Evolutionary conservation across 208 protist species (phyloP).

Genomic region (Crithidia bombi): DNA sequence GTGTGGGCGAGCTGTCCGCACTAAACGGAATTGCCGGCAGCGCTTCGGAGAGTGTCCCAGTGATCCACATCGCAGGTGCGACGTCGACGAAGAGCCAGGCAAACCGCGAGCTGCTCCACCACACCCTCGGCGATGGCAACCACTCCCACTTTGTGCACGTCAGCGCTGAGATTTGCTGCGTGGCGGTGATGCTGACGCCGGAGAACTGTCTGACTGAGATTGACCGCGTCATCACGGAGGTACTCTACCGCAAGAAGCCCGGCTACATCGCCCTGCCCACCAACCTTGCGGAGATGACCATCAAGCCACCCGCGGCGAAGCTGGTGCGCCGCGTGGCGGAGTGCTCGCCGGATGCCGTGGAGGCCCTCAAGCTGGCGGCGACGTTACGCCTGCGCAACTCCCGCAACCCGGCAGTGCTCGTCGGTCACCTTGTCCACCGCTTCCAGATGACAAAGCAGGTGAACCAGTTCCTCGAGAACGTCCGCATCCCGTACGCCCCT

Average conservation of each 20-base stretch:
- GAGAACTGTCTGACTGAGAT: conserved; percentile 57
- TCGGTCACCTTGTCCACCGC: conserved; percentile 51
- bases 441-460: conserved; percentile 30
- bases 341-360: conserved; percentile 32
- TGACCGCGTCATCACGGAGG: conserved; percentile 56
- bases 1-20: conserved; percentile 59
- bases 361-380: conserved; percentile 37
- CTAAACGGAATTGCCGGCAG: conserved; percentile 50
- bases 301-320: conserved; percentile 36
- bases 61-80: conserved; percentile 58
- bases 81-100: conserved; percentile 33
- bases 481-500: conserved; percentile 47
- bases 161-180: conserved; percentile 45
- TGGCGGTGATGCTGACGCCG: conserved; percentile 41
- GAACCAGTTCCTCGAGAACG: conserved; percentile 44
- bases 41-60: conserved; percentile 42
- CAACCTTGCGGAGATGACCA: conserved; percentile 43
- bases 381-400: conserved; percentile 22
- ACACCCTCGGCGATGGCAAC: conserved; percentile 60
- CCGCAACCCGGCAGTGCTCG: conserved; percentile 38
- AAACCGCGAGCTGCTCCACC: conserved; percentile 43
- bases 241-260: conserved; percentile 56
- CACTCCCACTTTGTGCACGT: conserved; percentile 46
- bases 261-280: conserved; percentile 53
- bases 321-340: conserved; percentile 36